Base-by-base conservation (phyloP, 225 moss, liverwort and hornwort species). In the Pseudoscleropodium purum region DNA sequence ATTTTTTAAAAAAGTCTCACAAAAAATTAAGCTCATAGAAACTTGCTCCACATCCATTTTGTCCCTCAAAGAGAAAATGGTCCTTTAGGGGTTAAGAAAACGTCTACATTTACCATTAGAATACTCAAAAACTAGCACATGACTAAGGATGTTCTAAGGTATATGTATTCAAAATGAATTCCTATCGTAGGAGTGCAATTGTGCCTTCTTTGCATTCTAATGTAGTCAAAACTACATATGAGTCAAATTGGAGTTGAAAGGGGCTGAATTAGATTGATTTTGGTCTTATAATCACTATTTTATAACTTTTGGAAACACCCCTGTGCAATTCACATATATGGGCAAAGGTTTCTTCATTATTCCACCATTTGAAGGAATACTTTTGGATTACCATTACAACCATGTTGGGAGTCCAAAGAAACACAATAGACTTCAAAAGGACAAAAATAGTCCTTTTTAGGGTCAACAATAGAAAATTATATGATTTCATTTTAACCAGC, bases 241-340 rank as follows among this genome's bases (percentile, higher is more conserved):
- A 20, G 6, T 67, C 6, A 1, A 18, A 67, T 20, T 36, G 7
- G 13, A 69, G 23, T n/a, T 23, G n/a, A n/a, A 69, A n/a, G 11
- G 7, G 7, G 12, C n/a, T 4, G n/a, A 69, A n/a, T n/a, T 69
- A 4, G n/a, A 7, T 69, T n/a, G n/a, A 69, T 13, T n/a, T n/a
- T 37, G 18, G 23, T n/a, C n/a, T n/a, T 5, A 10, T 47, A 9
- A 10, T 47, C 47, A 47, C 15, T 37, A 3, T 23, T 23, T 69
- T n/a, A n/a, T 23, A 23, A n/a, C 13, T 69, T 68, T 7, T 21
- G 12, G 0, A 37, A 37, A 21, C 2, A 37, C 12, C 6, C 10
- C 10, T 4, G 16, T 37, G 4, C 5, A 9, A 0, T 67, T 67
- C 5, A 10, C 19, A 10, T 9, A 66, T 1, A 20, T 37, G 8